These are phyloP conservation scores for Somion occarium DNA, from an alignment of 1,284 basidiomycete species.

Conservation along the genomic window DNA sequence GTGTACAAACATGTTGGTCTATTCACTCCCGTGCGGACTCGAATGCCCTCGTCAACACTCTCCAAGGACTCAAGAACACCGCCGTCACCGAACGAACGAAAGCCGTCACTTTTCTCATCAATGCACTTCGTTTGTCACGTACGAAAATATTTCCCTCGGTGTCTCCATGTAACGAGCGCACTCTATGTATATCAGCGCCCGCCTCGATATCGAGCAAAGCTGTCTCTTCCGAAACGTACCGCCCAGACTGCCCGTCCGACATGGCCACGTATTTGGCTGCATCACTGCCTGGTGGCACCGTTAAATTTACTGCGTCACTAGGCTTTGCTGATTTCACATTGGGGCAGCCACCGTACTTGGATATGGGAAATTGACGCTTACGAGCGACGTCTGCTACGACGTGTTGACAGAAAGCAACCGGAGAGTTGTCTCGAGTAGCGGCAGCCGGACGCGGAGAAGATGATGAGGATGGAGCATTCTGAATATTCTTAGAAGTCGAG, in stretches of 20 bases:
- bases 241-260: neutral
- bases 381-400: too few relatives aligned
- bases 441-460: too few relatives aligned
- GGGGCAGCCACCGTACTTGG: too few relatives aligned
- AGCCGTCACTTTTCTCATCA: neutral
- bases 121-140: neutral
- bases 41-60: neutral
- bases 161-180: neutral
- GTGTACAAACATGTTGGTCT: too few relatives aligned
- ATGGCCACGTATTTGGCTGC: neutral
- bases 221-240: neutral
- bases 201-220: neutral
- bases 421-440: too few relatives aligned
- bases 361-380: too few relatives aligned
- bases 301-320: neutral
- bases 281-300: neutral
- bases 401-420: too few relatives aligned
- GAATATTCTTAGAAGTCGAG: neutral
- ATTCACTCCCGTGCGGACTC: too few relatives aligned
- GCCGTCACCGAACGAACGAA: neutral
- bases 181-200: too few relatives aligned
- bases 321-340: neutral
- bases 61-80: constrained; percentile 7
- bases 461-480: too few relatives aligned
- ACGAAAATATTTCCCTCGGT: neutral